A percentile compares a stretch with the other conserved stretches of the same genome.
phyloP scores from a whole-genome alignment of 768 basidiomycete genomes.

The Leccinum subtestaceum region DNA sequence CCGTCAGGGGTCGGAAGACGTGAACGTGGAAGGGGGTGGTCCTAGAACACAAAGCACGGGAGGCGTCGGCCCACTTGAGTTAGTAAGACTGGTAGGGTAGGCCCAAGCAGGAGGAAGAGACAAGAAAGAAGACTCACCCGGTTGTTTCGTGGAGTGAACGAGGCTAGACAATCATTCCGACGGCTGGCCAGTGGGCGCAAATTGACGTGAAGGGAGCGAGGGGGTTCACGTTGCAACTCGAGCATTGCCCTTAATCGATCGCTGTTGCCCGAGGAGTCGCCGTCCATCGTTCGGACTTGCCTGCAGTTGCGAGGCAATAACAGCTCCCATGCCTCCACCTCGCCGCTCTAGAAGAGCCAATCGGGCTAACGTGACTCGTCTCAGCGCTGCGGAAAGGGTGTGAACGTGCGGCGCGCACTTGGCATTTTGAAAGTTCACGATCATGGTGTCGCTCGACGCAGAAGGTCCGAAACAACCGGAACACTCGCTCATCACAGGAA shows the following conservation, averaged over 20 bases:
- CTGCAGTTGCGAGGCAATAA: conserved; percentile 7
- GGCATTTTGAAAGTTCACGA: not conserved
- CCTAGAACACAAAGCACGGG: not conserved
- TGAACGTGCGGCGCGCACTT: not conserved
- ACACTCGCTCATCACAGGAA: not conserved
- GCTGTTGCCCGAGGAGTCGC: conserved; percentile 6
- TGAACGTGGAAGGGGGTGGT: conserved; percentile 1
- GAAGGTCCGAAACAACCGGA: conserved; percentile 10
- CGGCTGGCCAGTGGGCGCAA: conserved; percentile 11
- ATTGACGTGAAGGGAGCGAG: conserved; percentile 19
- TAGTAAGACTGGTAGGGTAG: not conserved
- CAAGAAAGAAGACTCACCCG: conserved; percentile 13
- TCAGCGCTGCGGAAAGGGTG: conserved; percentile 1
- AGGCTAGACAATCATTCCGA: conserved; percentile 23
- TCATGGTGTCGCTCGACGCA: conserved; percentile 6
- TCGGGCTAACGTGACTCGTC: not conserved
- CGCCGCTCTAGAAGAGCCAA: conserved; percentile 3
- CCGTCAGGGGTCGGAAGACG: not conserved
- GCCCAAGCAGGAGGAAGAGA: conserved; percentile 1
- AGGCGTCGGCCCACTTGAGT: not conserved
- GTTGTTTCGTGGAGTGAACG: conserved; percentile 11
- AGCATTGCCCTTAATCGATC: conserved; percentile 14
- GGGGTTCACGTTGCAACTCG: conserved; percentile 14
- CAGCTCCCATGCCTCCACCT: not conserved
- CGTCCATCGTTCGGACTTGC: conserved; percentile 3